Conservation (phyloP, 1,139 yeast genomes). For the Geotrichum reessii region DNA sequence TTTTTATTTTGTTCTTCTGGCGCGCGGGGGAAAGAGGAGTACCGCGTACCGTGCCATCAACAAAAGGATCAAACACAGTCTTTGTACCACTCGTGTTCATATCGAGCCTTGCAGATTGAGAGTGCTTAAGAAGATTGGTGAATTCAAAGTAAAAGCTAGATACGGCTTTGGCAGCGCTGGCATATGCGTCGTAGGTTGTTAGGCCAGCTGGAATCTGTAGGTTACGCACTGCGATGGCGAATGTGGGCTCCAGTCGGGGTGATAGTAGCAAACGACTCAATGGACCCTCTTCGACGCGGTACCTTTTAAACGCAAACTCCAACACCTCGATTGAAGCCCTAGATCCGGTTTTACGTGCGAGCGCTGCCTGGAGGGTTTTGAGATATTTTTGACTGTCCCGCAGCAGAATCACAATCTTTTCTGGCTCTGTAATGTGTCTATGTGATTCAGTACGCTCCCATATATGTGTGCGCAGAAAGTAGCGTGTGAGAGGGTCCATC, state of each 20-base stretch:
- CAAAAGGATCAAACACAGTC: constrained; percentile 19
- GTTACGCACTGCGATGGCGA: constrained; percentile 19
- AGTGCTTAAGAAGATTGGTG: constrained; percentile 19
- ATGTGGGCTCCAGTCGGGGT: constrained; percentile 16
- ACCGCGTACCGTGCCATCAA: constrained; percentile 25
- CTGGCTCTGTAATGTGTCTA: constrained; percentile 21
- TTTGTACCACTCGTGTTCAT: constrained; percentile 22
- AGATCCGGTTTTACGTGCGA: constrained; percentile 10
- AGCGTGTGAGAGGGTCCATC: constrained; percentile 26
- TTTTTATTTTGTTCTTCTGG: constrained; percentile 21
- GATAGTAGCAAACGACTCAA: constrained; percentile 17
- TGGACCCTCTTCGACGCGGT: constrained; percentile 23
- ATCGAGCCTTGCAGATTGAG: constrained; percentile 11
- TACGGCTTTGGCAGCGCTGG: not conserved
- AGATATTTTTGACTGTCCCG: constrained; percentile 18
- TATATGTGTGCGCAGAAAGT: constrained; percentile 19
- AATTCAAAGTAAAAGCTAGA: constrained; percentile 21
- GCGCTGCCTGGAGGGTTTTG: constrained; percentile 18
- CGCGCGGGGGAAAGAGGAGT: constrained; percentile 22
- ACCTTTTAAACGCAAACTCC: constrained; percentile 19
- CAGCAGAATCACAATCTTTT: constrained; percentile 21
- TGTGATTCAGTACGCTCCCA: constrained; percentile 24
- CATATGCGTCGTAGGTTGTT: constrained; percentile 15
- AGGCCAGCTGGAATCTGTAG: constrained; percentile 21
- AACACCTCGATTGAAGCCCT: constrained; percentile 19